These are phyloP conservation scores for Talaromyces proteolyticus DNA, from an alignment of 495 filamentous ascomycete species.

Conservation along the genomic window DNA sequence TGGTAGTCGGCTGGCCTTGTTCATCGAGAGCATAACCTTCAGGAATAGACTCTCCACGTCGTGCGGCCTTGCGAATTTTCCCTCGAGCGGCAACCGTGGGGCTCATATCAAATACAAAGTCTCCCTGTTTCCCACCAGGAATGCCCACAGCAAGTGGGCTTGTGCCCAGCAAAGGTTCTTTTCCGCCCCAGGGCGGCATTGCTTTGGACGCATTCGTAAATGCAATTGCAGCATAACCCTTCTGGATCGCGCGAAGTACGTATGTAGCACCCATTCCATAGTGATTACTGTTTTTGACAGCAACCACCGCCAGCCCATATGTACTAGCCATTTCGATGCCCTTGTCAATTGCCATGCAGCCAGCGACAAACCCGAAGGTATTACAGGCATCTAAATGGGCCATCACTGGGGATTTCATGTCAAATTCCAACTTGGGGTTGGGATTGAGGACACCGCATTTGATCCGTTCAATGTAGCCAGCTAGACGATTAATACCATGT, in stretches of 20 bases:
- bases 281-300: conserved; percentile 21
- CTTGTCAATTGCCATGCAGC: conserved; percentile 13
- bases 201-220: conserved; percentile 23
- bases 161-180: conserved; percentile 17
- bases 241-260: conserved; percentile 16
- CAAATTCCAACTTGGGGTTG: conserved; percentile 10
- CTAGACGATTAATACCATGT: conserved; percentile 19
- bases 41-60: conserved; percentile 24
- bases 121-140: background rate
- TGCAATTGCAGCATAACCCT: conserved; percentile 15
- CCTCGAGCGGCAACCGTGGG: conserved; percentile 14
- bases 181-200: conserved; percentile 22
- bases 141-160: conserved; percentile 18
- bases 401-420: conserved; percentile 18
- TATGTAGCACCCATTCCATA: conserved; percentile 26
- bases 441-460: conserved; percentile 15
- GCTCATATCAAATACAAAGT: conserved; percentile 15
- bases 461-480: conserved; percentile 17
- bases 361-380: conserved; percentile 24
- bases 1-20: conserved; percentile 17
- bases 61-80: conserved; percentile 21
- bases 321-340: conserved; percentile 14
- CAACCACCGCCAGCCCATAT: conserved; percentile 21
- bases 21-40: conserved; percentile 22
- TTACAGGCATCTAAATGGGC: conserved; percentile 22